A percentile compares a stretch with the other conserved stretches of the same genome.
phyloP scores from a whole-genome alignment of 2,329 filamentous ascomycete genomes.

The Fusarium torreyae region DNA sequence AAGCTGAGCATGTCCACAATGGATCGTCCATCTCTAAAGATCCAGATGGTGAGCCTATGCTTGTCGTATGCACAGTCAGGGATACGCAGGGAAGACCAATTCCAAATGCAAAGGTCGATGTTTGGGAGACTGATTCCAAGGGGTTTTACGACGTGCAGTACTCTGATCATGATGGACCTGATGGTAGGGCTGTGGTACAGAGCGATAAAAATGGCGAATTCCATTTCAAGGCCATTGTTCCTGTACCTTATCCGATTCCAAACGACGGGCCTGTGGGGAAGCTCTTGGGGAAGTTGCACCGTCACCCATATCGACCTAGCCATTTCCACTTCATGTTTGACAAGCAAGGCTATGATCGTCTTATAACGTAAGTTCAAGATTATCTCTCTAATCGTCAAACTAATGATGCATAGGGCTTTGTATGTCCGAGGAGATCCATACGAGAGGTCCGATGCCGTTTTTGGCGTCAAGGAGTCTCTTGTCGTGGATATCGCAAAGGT shows the following conservation, averaged over 20 bases:
- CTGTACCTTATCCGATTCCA: background rate
- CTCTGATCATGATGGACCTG: background rate
- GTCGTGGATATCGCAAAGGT: too few species aligned
- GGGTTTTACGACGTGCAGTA: background rate
- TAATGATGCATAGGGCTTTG: too few species aligned
- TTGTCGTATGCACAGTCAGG: too few species aligned
- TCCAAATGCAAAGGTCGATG: background rate
- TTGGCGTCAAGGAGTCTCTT: too few species aligned
- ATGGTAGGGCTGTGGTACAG: background rate
- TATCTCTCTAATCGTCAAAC: too few species aligned
- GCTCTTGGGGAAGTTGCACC: background rate
- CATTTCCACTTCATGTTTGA: constrained; percentile 1
- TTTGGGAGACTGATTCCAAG: constrained; percentile 1
- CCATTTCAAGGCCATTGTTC: background rate
- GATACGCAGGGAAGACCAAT: too few species aligned
- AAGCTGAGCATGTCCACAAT: too few species aligned
- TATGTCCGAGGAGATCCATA: too few species aligned
- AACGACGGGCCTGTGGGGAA: background rate
- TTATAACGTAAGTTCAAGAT: background rate
- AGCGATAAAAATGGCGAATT: background rate
- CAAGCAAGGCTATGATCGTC: accelerated
- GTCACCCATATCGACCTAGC: background rate
- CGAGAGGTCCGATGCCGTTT: too few species aligned
- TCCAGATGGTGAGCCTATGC: too few species aligned
- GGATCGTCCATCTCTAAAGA: too few species aligned